phyloP scores from a whole-genome alignment of 2,329 filamentous ascomycete species.

The Ascochyta lentis region DNA sequence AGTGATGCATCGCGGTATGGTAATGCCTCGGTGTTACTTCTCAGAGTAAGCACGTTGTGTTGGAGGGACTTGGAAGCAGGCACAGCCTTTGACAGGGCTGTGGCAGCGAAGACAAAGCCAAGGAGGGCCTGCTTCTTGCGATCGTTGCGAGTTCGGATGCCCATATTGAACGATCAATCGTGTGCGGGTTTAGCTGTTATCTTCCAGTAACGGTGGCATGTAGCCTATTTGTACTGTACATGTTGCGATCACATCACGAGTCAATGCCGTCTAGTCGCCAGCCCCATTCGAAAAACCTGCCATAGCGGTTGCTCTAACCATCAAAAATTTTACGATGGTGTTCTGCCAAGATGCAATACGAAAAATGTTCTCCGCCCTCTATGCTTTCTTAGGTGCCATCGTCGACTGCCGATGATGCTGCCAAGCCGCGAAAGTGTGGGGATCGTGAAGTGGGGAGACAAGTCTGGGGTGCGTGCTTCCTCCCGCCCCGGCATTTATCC shows the following conservation, averaged over 20 bases:
- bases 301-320: background rate
- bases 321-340: background rate
- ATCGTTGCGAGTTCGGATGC: constrained; percentile 6
- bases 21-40: constrained; percentile 13
- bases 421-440: constrained; percentile 15
- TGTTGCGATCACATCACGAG: background rate
- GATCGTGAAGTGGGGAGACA: constrained; percentile 7
- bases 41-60: constrained; percentile 11
- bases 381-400: background rate
- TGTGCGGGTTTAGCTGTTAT: background rate
- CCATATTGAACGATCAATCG: constrained; percentile 3
- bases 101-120: constrained; percentile 13
- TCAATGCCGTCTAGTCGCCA: background rate
- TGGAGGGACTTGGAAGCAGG: constrained; percentile 2
- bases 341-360: constrained; percentile 1
- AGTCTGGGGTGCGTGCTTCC: constrained; percentile 14
- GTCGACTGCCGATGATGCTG: constrained; percentile 11
- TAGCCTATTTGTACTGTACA: constrained; percentile 8
- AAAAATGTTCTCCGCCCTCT: background rate
- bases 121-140: constrained; percentile 15
- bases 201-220: background rate
- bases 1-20: constrained; percentile 49
- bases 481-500: constrained; percentile 7
- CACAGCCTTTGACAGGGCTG: constrained; percentile 11
- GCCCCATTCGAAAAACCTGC: constrained; percentile 8